A percentile compares a stretch with the other conserved stretches of the same genome.
These are phyloP conservation scores for Phytophthora tubulina DNA, from an alignment of 352 stramenopile species.

Conservation along the genomic window DNA sequence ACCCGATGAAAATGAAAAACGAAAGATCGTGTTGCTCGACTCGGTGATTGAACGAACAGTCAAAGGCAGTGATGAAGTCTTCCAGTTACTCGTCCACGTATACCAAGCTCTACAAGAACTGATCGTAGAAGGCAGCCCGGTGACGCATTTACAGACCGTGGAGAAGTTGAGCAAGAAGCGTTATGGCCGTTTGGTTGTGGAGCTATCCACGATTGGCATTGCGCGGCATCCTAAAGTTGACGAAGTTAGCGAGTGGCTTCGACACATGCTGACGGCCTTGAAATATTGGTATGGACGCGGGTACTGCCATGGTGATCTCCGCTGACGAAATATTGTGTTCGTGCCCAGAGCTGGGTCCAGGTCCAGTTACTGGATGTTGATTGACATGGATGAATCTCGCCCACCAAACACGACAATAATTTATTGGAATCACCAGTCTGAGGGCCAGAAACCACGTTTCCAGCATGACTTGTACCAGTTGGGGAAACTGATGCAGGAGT, in stretches of 20 bases:
- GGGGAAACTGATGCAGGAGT: no score
- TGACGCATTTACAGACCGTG: slow-evolving; percentile 12
- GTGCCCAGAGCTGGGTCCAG: background rate
- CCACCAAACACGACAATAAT: background rate
- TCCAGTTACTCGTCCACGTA: background rate
- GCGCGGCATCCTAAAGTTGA: background rate
- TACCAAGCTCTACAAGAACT: background rate
- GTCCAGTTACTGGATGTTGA: background rate
- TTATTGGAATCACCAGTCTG: background rate
- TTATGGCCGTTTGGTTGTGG: background rate
- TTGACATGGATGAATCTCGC: background rate
- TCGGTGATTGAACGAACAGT: slow-evolving; percentile 8
- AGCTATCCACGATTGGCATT: background rate
- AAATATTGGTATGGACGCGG: background rate
- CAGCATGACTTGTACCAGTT: background rate
- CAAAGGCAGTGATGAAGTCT: background rate
- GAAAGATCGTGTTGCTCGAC: slow-evolving; percentile 6
- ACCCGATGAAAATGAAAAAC: slow-evolving; percentile 7
- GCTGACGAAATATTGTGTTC: slow-evolving; percentile 1
- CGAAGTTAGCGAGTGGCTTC: background rate
- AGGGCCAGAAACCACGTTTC: background rate
- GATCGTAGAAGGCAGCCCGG: background rate
- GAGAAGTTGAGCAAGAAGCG: background rate
- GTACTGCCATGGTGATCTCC: slow-evolving; percentile 6
- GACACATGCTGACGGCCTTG: slow-evolving; percentile 2